A percentile compares a stretch with the other conserved stretches of the same genome.
phyloP scores from a whole-genome alignment of 495 filamentous ascomycete genomes.

The Penicillium ucsense region DNA sequence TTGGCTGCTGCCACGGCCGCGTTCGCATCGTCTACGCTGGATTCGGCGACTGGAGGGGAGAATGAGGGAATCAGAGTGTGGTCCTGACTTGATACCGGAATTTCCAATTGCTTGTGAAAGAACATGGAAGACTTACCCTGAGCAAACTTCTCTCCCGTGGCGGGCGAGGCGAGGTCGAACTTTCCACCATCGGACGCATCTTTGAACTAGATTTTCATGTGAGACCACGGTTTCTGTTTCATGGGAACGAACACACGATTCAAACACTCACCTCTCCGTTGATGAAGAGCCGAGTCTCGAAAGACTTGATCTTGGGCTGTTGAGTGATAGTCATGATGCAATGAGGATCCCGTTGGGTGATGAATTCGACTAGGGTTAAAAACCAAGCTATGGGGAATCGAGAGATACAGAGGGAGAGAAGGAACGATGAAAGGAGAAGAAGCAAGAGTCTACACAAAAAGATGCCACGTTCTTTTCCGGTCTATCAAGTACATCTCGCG shows the following conservation, averaged over 20 bases:
- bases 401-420: not conserved
- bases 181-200: slow-evolving; percentile 15
- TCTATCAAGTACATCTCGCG: no score
- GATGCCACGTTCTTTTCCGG: no score
- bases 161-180: slow-evolving; percentile 7
- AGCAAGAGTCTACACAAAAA: no score
- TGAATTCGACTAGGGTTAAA: not conserved
- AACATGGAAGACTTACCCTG: slow-evolving; percentile 1
- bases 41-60: slow-evolving; percentile 26
- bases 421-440: no score
- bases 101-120: no score
- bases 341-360: not conserved
- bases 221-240: not conserved
- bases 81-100: no score
- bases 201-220: slow-evolving; percentile 4
- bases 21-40: slow-evolving; percentile 44
- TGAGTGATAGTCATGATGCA: slow-evolving; percentile 2
- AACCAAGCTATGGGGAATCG: not conserved
- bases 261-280: slow-evolving; percentile 8
- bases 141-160: slow-evolving; percentile 9
- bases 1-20: slow-evolving; percentile 49
- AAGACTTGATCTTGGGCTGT: slow-evolving; percentile 7
- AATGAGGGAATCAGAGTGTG: not conserved
- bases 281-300: slow-evolving; percentile 13
- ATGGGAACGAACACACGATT: not conserved